These are phyloP conservation scores for Periconia sp. DNA, from an alignment of 2,329 filamentous ascomycete species.

Conservation along the genomic window DNA sequence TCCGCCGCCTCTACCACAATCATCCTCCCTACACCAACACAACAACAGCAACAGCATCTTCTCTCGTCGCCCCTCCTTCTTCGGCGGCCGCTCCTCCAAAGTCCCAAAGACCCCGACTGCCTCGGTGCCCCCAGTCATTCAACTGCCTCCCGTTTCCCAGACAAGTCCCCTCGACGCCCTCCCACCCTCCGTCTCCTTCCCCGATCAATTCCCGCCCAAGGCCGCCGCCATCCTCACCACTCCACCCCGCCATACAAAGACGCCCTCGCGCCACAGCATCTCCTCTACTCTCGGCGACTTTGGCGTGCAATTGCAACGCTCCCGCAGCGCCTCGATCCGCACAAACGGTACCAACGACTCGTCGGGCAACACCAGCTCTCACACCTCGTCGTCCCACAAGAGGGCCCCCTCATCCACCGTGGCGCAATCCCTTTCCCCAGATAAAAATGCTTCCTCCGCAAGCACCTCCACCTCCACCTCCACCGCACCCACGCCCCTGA, in stretches of 20 bases:
- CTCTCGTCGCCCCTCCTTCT: conserved; percentile 35
- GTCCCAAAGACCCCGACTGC: conserved; percentile 11
- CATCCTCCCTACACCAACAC: conserved; percentile 6
- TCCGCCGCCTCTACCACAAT: neutral
- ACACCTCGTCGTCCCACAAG: conserved; percentile 32
- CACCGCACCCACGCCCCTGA: conserved; percentile 33
- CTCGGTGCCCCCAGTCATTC: conserved; percentile 8
- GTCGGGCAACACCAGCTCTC: conserved; percentile 6
- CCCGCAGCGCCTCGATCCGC: conserved; percentile 45
- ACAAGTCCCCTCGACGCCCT: conserved; percentile 4
- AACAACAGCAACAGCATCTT: conserved; percentile 25
- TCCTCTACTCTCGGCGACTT: conserved; percentile 41
- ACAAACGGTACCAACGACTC: conserved; percentile 36
- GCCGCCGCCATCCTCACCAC: conserved; percentile 14
- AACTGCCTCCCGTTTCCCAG: conserved; percentile 6
- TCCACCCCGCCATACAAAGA: conserved; percentile 31
- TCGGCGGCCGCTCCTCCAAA: conserved; percentile 20
- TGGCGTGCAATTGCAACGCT: conserved; percentile 42
- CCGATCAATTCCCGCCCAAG: conserved; percentile 20
- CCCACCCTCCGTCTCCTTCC: conserved; percentile 6
- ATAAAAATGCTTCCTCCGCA: conserved; percentile 29
- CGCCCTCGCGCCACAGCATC: conserved; percentile 35
- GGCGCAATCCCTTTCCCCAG: conserved; percentile 39
- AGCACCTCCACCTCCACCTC: conserved; percentile 11
- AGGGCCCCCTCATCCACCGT: conserved; percentile 38